Conservation (phyloP, 1,284 basidiomycete species). For the Volvariella surrecta region DNA sequence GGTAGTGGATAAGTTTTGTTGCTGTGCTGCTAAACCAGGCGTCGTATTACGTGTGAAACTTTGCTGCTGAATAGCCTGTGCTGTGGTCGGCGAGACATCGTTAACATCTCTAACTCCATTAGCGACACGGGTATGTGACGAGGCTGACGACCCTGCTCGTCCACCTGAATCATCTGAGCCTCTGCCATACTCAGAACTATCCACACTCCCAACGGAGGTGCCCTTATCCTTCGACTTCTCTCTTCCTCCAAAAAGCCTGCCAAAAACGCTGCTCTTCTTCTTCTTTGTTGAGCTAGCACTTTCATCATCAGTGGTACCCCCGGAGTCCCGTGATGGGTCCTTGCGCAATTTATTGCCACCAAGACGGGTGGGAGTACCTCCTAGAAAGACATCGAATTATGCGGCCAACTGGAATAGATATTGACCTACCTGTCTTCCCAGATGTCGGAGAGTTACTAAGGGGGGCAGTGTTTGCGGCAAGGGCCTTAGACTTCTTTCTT, state of each 20-base stretch:
- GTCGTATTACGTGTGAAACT: neutral
- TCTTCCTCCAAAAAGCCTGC: constrained; percentile 64
- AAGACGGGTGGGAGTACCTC: neutral
- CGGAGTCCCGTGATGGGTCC: constrained; percentile 34
- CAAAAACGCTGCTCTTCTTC: constrained; percentile 58
- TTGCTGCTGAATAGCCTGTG: constrained; percentile 12
- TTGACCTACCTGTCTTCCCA: constrained; percentile 18
- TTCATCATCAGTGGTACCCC: constrained; percentile 24
- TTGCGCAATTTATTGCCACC: constrained; percentile 49
- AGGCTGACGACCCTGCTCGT: neutral
- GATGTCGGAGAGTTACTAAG: constrained; percentile 16
- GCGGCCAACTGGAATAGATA: too few relatives aligned
- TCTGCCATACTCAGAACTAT: constrained; percentile 29
- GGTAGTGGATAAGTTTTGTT: constrained; percentile 16
- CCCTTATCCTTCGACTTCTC: constrained; percentile 39
- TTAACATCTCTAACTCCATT: neutral
- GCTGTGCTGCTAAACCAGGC: constrained; percentile 1
- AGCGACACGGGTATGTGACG: neutral
- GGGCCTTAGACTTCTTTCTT: constrained; percentile 40
- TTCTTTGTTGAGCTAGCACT: constrained; percentile 58
- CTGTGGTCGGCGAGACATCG: constrained; percentile 35
- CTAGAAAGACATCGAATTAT: neutral
- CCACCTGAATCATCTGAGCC: constrained; percentile 44
- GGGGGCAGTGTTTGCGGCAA: constrained; percentile 27
- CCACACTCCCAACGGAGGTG: constrained; percentile 36